These are phyloP conservation scores for Lachnum nothofagi DNA, from an alignment of 2,329 filamentous ascomycete genomes.

Conservation along the genomic window DNA sequence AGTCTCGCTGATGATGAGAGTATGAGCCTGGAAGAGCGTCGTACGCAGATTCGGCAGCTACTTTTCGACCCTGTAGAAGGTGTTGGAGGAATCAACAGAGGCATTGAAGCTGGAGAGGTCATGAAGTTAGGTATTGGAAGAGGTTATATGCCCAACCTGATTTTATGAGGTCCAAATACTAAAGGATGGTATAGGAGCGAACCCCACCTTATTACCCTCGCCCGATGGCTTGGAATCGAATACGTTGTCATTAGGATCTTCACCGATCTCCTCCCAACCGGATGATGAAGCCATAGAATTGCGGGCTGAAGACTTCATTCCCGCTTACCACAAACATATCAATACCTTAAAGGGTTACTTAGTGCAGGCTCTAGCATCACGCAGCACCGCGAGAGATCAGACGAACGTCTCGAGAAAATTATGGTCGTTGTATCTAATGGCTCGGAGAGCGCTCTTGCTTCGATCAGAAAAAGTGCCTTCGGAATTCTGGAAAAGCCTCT, in stretches of 20 bases:
- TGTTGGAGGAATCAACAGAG: neutral
- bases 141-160: conserved; percentile 19
- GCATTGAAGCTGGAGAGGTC: neutral
- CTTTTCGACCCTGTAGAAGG: conserved; percentile 2
- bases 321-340: neutral
- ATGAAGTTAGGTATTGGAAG: neutral
- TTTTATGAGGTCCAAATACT: too few relatives aligned
- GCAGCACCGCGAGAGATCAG: conserved; percentile 15
- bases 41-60: conserved; percentile 3
- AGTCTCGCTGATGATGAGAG: neutral
- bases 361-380: neutral
- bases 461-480: conserved; percentile 53
- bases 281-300: neutral
- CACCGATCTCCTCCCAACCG: neutral
- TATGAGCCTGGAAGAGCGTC: conserved; percentile 12
- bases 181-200: too few relatives aligned
- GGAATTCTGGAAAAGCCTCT: conserved; percentile 60
- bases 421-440: conserved; percentile 48
- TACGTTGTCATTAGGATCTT: neutral
- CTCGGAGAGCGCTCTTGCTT: conserved; percentile 40
- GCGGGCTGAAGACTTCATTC: conserved; percentile 30
- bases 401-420: conserved; percentile 31
- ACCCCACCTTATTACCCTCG: neutral
- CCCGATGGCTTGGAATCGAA: neutral
- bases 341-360: neutral